Percentiles rank a stretch among this genome's conserved stretches.
Evolutionary conservation across 768 basidiomycete genomes (phyloP).

Genomic region (Suillus discolor): DNA sequence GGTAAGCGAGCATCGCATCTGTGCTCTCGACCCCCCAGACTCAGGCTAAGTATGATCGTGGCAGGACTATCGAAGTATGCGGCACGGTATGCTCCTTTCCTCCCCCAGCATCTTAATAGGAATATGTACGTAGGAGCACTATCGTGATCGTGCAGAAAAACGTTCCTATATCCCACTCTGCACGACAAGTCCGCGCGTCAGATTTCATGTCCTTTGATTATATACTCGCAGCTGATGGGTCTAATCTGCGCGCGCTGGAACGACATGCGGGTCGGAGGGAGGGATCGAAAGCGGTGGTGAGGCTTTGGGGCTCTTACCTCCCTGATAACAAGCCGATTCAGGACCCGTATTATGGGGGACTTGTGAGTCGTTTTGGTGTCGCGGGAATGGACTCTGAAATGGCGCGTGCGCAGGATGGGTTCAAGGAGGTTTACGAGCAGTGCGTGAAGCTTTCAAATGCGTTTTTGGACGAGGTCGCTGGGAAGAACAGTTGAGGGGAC

Average conservation of each 20-base stretch:
- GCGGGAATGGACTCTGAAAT: neutral
- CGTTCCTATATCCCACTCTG: constrained; percentile 69
- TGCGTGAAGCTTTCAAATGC: constrained; percentile 75
- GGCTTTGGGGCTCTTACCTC: constrained; percentile 80
- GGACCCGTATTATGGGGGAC: constrained; percentile 85
- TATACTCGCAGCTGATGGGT: constrained; percentile 84
- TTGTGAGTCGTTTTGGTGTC: constrained; percentile 42
- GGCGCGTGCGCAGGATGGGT: constrained; percentile 55
- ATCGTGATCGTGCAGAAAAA: constrained; percentile 50
- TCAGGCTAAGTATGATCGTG: neutral
- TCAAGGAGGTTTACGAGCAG: constrained; percentile 78
- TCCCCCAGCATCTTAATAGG: neutral
- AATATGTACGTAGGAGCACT: neutral
- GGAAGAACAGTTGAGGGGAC: constrained; percentile 22
- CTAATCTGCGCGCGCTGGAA: constrained; percentile 66
- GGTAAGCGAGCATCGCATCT: constrained; percentile 53
- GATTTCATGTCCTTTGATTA: constrained; percentile 82
- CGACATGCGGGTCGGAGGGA: neutral
- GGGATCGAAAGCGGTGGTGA: constrained; percentile 59
- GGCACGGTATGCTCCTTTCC: constrained; percentile 50
- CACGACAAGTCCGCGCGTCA: constrained; percentile 60
- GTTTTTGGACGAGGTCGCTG: constrained; percentile 69
- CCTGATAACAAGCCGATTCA: constrained; percentile 64
- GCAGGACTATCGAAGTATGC: constrained; percentile 71
- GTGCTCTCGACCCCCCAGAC: neutral